Conservation (phyloP, 2,329 filamentous ascomycete species). For the Periconia macrospinosa region DNA sequence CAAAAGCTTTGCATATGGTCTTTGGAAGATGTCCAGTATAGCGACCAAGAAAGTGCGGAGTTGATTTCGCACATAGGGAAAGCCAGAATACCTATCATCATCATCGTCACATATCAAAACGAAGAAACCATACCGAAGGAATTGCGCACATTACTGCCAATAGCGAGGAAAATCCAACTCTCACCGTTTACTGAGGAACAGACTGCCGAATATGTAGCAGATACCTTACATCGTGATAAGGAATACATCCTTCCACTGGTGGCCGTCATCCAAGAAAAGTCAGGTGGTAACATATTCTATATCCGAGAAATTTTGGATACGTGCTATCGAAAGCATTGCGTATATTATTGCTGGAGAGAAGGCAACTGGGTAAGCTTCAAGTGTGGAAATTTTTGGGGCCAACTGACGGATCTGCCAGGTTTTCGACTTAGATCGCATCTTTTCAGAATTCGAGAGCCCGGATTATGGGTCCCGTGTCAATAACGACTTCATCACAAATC, state of each 20-base stretch:
- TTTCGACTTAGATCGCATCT: conserved; percentile 82
- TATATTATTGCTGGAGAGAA: conserved; percentile 87
- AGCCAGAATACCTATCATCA: conserved; percentile 75
- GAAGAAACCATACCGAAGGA: conserved; percentile 44
- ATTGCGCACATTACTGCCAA: conserved; percentile 40
- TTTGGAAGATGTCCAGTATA: conserved; percentile 87
- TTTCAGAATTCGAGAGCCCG: conserved; percentile 79
- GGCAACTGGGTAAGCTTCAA: conserved; percentile 63
- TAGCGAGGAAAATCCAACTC: conserved; percentile 68
- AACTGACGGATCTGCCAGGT: conserved; percentile 1
- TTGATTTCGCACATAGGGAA: conserved; percentile 79
- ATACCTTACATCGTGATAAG: conserved; percentile 72
- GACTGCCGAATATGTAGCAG: conserved; percentile 78
- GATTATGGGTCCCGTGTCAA: conserved; percentile 79
- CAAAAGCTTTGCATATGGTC: conserved; percentile 88
- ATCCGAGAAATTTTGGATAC: conserved; percentile 88
- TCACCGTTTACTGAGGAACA: conserved; percentile 75
- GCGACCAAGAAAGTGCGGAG: conserved; percentile 84
- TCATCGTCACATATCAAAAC: conserved; percentile 60
- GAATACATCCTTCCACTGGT: conserved; percentile 77
- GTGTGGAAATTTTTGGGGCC: conserved; percentile 36
- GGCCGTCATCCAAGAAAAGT: conserved; percentile 86
- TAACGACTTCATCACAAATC: conserved; percentile 77
- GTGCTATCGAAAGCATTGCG: conserved; percentile 82
- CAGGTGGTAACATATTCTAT: conserved; percentile 85